Evolutionary conservation across 139 green algal genomes (phyloP).

Genomic region (Eudorina sp.): DNA sequence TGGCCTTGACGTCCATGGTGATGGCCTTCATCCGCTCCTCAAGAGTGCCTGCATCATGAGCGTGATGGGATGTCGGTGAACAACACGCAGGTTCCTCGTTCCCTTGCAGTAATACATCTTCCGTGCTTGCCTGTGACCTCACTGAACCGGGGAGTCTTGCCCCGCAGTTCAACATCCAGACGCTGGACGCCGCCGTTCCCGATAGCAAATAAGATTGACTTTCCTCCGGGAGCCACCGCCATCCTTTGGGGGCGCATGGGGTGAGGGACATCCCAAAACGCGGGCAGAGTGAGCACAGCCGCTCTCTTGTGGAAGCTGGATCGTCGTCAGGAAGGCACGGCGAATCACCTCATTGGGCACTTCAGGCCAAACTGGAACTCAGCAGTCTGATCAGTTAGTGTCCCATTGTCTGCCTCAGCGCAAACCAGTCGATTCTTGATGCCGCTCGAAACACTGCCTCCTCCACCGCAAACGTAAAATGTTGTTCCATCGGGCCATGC

Average conservation of each 20-base stretch:
- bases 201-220: constrained; percentile 57
- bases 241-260: constrained; percentile 12
- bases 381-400: constrained; percentile 56
- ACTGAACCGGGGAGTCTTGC: constrained; percentile 39
- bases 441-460: constrained; percentile 48
- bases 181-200: constrained; percentile 49
- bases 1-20: constrained; percentile 52
- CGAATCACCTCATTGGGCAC: constrained; percentile 56
- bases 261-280: neutral
- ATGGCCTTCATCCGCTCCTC: constrained; percentile 16
- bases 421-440: constrained; percentile 65
- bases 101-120: too few species aligned
- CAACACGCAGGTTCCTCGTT: too few species aligned
- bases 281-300: too few species aligned
- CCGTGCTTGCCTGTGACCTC: constrained; percentile 44
- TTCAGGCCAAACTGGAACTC: constrained; percentile 53
- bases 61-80: too few species aligned
- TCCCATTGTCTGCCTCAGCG: constrained; percentile 27
- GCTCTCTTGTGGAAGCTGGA: neutral
- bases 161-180: constrained; percentile 48
- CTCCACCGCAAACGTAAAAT: constrained; percentile 64
- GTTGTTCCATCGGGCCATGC: constrained; percentile 64
- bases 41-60: constrained; percentile 45
- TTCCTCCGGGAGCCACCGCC: constrained; percentile 25
- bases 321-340: neutral